Base-by-base conservation (phyloP, 768 basidiomycete genomes). In the Terana coerulea region DNA sequence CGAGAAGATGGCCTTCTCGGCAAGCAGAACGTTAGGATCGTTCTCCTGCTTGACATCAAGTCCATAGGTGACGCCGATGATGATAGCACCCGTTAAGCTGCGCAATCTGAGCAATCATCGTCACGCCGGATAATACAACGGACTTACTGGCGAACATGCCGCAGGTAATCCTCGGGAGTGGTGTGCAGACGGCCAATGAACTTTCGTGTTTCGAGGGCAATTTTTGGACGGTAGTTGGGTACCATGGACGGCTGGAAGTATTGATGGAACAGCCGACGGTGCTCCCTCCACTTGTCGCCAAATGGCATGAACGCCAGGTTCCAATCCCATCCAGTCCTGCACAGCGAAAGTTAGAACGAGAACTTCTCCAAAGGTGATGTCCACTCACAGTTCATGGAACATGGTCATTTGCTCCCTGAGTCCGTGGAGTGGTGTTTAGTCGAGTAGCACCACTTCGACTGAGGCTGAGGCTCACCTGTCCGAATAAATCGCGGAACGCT, bases 1-100 rank as follows among this genome's bases (percentile, higher is more conserved):
- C 12, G 34, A 44, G 22, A 28, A 48, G 25, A 43, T 53, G 40
- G 33, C 55, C 37, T 11, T 56, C 37, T 61, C 59, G 1, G 58
- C 57, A 17, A 59, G 47, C 24, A 52, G 14, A 34, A 64, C 56
- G 47, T 56, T 59, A 6, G 45, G 46, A 29, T 64, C 61, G 44
- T 60, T 33, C 35, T 59, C 52, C 9, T 52, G 50, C 24, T 53
- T 45, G 30, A 62, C 56, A 25, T 62, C 48, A 36, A 59, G 53
- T 11, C 57, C 64, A 44, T 65, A 65, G 22, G 54, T 59, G 34
- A 65, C 41, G 4, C 53, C 45, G 48, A 64, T 57, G 49, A 62
- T 58, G 37, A 57, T 54, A 7, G 54, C 57, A 3, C 58, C 64
- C 6, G 59, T 44, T 49, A 58, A 55, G 11, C 62, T 64, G 17